Evolutionary conservation across 1,284 basidiomycete genomes (phyloP).

Genomic region (Waitea zeae): DNA sequence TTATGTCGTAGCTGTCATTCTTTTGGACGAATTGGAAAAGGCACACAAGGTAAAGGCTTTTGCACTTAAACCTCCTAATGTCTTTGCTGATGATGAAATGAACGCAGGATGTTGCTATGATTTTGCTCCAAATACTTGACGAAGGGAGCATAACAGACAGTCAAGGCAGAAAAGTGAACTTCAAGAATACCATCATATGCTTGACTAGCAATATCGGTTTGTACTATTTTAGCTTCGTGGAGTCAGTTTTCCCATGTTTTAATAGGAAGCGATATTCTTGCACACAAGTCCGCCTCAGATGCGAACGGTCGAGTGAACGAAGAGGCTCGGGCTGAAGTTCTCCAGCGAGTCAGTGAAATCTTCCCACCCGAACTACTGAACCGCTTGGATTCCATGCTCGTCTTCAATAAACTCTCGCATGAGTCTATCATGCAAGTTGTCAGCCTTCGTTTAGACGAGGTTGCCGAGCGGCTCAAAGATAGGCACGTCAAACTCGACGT

Average conservation of each 20-base stretch:
- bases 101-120: constrained; percentile 88
- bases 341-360: constrained; percentile 56
- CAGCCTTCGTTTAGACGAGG: constrained; percentile 55
- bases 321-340: constrained; percentile 49
- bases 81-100: no score
- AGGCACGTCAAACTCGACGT: constrained; percentile 63
- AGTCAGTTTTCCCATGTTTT: constrained; percentile 2
- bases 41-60: no score
- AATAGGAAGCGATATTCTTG: constrained; percentile 53
- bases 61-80: no score
- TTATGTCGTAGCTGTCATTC: constrained; percentile 59
- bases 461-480: constrained; percentile 46
- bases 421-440: constrained; percentile 66
- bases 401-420: constrained; percentile 80
- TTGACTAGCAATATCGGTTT: constrained; percentile 27
- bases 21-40: constrained; percentile 85
- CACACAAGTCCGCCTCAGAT: constrained; percentile 47
- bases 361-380: constrained; percentile 89
- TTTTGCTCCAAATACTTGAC: constrained; percentile 83
- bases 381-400: constrained; percentile 72
- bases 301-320: constrained; percentile 50
- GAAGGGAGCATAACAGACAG: constrained; percentile 84
- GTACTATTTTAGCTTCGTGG: constrained; percentile 1
- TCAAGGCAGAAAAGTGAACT: constrained; percentile 62
- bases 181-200: constrained; percentile 79